These are phyloP conservation scores for Gryganskiella cystojenkinii DNA, from an alignment of 192 early-diverging fungal species.

Conservation along the genomic window DNA sequence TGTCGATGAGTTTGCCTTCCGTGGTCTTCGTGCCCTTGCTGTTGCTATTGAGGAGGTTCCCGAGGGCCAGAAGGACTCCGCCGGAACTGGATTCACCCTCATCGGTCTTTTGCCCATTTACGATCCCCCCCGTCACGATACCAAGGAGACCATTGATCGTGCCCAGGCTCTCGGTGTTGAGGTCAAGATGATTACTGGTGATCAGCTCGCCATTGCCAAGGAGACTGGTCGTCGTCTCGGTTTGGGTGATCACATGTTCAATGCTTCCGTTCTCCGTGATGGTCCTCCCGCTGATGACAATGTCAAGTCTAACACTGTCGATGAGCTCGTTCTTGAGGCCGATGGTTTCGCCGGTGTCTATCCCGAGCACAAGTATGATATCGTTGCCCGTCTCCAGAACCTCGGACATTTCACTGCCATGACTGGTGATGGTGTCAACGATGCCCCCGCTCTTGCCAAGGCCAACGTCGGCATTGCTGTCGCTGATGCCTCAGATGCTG, in stretches of 20 bases:
- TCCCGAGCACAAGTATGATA: slow-evolving; percentile 98
- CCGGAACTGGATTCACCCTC: slow-evolving; percentile 74
- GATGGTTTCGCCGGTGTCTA: slow-evolving; percentile 73
- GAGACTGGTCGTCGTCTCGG: slow-evolving; percentile 73
- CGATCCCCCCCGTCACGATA: slow-evolving; percentile 82
- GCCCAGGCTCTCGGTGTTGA: slow-evolving; percentile 79
- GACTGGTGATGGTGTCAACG: slow-evolving; percentile 94
- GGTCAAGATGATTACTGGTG: slow-evolving; percentile 96
- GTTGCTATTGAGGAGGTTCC: slow-evolving; percentile 78
- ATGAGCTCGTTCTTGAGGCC: slow-evolving; percentile 52
- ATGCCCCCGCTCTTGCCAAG: slow-evolving; percentile 81
- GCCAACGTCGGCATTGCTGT: slow-evolving; percentile 87
- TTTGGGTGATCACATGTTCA: slow-evolving; percentile 82
- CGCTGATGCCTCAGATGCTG: slow-evolving; percentile 79
- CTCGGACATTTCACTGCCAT: slow-evolving; percentile 81
- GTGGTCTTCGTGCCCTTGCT: slow-evolving; percentile 73
- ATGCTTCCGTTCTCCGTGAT: slow-evolving; percentile 65
- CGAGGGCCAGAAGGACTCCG: slow-evolving; percentile 63
- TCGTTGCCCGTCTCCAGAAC: slow-evolving; percentile 92
- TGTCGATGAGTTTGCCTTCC: slow-evolving; percentile 60
- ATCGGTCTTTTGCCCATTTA: slow-evolving; percentile 81
- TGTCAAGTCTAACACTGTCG: slow-evolving; percentile 42
- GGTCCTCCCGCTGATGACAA: slow-evolving; percentile 67
- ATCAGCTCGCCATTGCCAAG: slow-evolving; percentile 70
- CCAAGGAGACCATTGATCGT: slow-evolving; percentile 83